Conservation (phyloP, 768 basidiomycete genomes). For the Chalciporus pseudorubinellus region DNA sequence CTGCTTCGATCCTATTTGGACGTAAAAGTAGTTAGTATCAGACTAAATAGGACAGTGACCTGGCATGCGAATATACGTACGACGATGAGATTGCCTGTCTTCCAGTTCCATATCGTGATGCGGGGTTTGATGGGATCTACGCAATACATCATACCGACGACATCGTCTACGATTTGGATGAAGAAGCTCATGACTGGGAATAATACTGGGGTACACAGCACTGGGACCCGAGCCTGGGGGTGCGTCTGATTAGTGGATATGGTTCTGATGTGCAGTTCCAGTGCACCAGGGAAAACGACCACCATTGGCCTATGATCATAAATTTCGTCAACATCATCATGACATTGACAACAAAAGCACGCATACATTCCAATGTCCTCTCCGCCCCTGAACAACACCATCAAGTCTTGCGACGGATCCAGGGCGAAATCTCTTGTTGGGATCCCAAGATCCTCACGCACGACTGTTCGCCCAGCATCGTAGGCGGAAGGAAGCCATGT, state of each 20-base stretch:
- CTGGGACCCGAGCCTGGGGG: conserved; percentile 36
- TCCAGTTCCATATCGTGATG: conserved; percentile 52
- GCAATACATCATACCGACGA: conserved; percentile 48
- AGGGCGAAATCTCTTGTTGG: conserved; percentile 56
- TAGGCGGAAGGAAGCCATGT: conserved; percentile 22
- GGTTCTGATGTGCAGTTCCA: conserved; percentile 45
- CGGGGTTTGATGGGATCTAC: conserved; percentile 22
- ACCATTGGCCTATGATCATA: conserved; percentile 8
- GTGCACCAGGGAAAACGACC: conserved; percentile 3
- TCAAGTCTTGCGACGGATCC: conserved; percentile 63
- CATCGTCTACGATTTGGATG: conserved; percentile 54
- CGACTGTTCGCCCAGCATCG: conserved; percentile 9
- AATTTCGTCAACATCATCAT: neutral
- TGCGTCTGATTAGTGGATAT: conserved; percentile 43
- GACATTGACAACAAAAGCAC: neutral
- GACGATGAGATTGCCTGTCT: conserved; percentile 38
- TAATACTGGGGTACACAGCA: conserved; percentile 25
- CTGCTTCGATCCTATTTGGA: conserved; percentile 29
- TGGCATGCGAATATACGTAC: conserved; percentile 33
- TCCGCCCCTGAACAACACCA: conserved; percentile 40
- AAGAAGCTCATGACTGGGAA: conserved; percentile 31
- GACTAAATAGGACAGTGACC: too few species aligned
- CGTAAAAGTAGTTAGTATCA: neutral
- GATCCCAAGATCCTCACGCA: conserved; percentile 38
- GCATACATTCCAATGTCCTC: conserved; percentile 16